Conservation (phyloP, 108 stramenopile species). For the Fragilariopsis cylindrus region DNA sequence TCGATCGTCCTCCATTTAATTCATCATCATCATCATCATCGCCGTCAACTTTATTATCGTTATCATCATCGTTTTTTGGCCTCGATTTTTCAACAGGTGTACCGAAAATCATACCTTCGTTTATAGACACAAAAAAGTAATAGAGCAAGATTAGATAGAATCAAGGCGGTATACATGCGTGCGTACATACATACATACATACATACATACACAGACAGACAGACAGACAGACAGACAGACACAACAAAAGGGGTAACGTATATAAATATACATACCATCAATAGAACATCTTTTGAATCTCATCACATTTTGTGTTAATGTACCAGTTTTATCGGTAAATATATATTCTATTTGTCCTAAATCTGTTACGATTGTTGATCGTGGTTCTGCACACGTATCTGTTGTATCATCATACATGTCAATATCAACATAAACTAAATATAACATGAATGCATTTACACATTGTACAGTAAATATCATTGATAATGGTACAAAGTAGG, state of each 20-base stretch:
- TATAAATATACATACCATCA: slow-evolving; percentile 45
- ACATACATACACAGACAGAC: too few species aligned
- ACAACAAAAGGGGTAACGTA: too few species aligned
- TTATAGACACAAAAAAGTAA: too few species aligned
- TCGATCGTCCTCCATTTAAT: not conserved
- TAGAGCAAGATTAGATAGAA: too few species aligned
- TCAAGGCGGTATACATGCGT: too few species aligned
- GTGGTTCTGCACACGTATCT: slow-evolving; percentile 81
- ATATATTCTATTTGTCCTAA: slow-evolving; percentile 94
- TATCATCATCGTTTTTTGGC: slow-evolving; percentile 15
- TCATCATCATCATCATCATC: not conserved
- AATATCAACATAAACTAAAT: slow-evolving; percentile 75
- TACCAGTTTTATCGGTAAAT: slow-evolving; percentile 98
- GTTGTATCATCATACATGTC: slow-evolving; percentile 92
- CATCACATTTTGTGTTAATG: slow-evolving; percentile 99
- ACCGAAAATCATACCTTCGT: slow-evolving; percentile 61
- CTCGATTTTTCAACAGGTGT: slow-evolving; percentile 68
- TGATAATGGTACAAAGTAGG: slow-evolving; percentile 88
- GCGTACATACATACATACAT: too few species aligned
- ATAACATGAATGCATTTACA: slow-evolving; percentile 64
- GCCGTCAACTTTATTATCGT: not conserved
- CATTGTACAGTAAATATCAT: slow-evolving; percentile 89
- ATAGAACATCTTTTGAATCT: slow-evolving; percentile 93
- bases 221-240: too few species aligned
- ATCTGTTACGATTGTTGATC: slow-evolving; percentile 91